Evolutionary conservation across 2,329 filamentous ascomycete genomes (phyloP), one percentile per base, ranked within the genome.

Genomic region (Cladosporium cucumerinum): DNA sequence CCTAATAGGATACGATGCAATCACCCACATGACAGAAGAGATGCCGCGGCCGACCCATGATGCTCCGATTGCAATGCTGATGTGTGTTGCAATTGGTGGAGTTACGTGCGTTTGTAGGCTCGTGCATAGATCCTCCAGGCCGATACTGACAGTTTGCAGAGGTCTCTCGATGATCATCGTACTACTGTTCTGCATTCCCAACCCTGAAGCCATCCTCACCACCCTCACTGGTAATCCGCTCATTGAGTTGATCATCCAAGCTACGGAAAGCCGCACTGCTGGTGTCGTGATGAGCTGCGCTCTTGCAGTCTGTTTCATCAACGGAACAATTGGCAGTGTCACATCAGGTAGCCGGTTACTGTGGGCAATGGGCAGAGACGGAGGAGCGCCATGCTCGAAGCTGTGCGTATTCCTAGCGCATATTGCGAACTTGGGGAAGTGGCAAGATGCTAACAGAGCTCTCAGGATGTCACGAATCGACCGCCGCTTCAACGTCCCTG

Each of bases 211-310:
- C 23, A 66, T 69, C 26, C 70, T 25, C 61, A 70, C 16, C 54
- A 73, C 23, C 67, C 71, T 25, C 67, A 67, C 66, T 10, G 64
- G 61, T 5, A 77, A 39, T 71, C 77, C 26, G 39, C 73, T 70
- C 61, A 69, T 74, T 16, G 57, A 70, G 49, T 68, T 76, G 62
- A 74, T 75, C 49, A 68, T 68, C 55, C 66, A 70, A 43, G 71
- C 68, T 4, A 76, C 73, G 6, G 66, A 68, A 28, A 69, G 61
- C 4, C 72, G 71, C 18, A 77, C 75, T 0, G 80, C 73, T 0
- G 75, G 80, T 7, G 68, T 75, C n/a, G 70, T 23, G 63, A 72
- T 80, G 32, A 73, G 72, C 28, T 65, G 75, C 43, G 72, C 75
- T 23, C 61, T 73, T 57, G 66, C 72, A 43, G 65, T 68, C 4